A percentile compares a stretch with the other conserved stretches of the same genome.
phyloP scores from a whole-genome alignment of 805 yeast genomes.

The Metschnikowia reukaufii region DNA sequence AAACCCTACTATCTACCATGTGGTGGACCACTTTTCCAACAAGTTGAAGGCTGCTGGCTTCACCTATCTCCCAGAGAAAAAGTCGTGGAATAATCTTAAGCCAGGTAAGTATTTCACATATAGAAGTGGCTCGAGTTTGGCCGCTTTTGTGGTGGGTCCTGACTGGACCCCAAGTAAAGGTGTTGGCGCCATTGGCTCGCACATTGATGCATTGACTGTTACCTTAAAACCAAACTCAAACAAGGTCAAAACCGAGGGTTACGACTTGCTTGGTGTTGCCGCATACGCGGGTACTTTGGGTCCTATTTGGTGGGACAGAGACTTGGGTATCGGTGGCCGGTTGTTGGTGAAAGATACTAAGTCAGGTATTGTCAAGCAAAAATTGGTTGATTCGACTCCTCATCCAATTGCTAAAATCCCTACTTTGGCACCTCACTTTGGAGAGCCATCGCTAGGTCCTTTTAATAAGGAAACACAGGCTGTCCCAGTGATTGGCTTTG shows the following conservation, averaged over 20 bases:
- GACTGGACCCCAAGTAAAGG: constrained; percentile 65
- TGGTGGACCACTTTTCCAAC: constrained; percentile 50
- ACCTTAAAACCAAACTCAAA: constrained; percentile 71
- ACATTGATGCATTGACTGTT: constrained; percentile 69
- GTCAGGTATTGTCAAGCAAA: constrained; percentile 36
- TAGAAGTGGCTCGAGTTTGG: constrained; percentile 66
- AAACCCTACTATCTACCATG: constrained; percentile 77
- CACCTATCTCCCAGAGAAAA: constrained; percentile 62
- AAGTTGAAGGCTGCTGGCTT: constrained; percentile 61
- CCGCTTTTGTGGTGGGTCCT: constrained; percentile 69
- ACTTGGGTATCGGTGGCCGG: constrained; percentile 81
- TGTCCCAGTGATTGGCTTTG: constrained; percentile 73
- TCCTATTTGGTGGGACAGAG: constrained; percentile 81
- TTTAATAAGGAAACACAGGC: constrained; percentile 76
- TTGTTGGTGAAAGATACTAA: constrained; percentile 48
- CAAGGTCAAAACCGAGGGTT: constrained; percentile 66
- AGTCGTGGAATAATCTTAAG: constrained; percentile 45
- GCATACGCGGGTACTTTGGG: constrained; percentile 73
- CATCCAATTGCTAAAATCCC: constrained; percentile 80
- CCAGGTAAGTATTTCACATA: constrained; percentile 65
- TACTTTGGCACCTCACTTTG: constrained; percentile 85
- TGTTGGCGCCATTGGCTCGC: constrained; percentile 71
- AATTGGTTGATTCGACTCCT: constrained; percentile 58
- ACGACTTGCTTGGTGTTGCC: constrained; percentile 76
- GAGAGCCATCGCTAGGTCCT: constrained; percentile 64